These are phyloP conservation scores for Syncephalis plumigaleata DNA, from an alignment of 371 early-diverging fungal species.

Conservation along the genomic window DNA sequence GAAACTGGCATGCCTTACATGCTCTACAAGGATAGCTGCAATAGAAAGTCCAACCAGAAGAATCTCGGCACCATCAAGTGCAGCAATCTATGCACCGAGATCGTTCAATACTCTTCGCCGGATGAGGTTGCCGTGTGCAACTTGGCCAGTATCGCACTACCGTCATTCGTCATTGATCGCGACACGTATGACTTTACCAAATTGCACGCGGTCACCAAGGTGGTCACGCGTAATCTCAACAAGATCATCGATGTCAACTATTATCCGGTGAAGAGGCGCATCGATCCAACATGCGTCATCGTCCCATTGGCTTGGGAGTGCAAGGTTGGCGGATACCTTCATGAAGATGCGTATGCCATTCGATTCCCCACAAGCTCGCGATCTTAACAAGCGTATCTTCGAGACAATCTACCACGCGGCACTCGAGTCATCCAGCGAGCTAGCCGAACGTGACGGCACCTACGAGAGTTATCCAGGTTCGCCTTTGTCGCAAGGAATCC, in stretches of 20 bases:
- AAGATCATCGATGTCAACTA: slow-evolving; percentile 95
- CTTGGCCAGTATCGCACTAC: slow-evolving; percentile 93
- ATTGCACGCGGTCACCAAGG: slow-evolving; percentile 66
- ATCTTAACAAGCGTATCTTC: slow-evolving; percentile 86
- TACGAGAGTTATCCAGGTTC: slow-evolving; percentile 87
- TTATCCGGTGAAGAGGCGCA: slow-evolving; percentile 92
- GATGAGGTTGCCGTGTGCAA: slow-evolving; percentile 99
- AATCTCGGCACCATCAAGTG: slow-evolving; percentile 95
- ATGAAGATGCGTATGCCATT: slow-evolving; percentile 91
- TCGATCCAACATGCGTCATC: slow-evolving; percentile 83
- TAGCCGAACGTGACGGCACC: slow-evolving; percentile 70
- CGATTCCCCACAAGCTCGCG: slow-evolving; percentile 81
- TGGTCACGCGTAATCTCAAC: slow-evolving; percentile 85
- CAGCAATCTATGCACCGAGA: slow-evolving; percentile 79
- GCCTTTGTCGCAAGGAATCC: slow-evolving; percentile 81
- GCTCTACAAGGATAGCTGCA: slow-evolving; percentile 88
- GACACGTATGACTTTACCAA: slow-evolving; percentile 48
- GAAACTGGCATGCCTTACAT: slow-evolving; percentile 99
- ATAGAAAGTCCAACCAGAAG: slow-evolving; percentile 69
- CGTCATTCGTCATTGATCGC: slow-evolving; percentile 71
- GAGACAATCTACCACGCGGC: slow-evolving; percentile 98
- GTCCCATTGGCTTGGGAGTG: slow-evolving; percentile 98
- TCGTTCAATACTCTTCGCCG: slow-evolving; percentile 89
- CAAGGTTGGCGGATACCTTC: slow-evolving; percentile 98
- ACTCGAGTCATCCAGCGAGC: slow-evolving; percentile 87